A percentile compares a stretch with the other conserved stretches of the same genome.
These are phyloP conservation scores for Emmonsiellopsis sp. DNA, from an alignment of 2,329 filamentous ascomycete genomes.

Conservation along the genomic window DNA sequence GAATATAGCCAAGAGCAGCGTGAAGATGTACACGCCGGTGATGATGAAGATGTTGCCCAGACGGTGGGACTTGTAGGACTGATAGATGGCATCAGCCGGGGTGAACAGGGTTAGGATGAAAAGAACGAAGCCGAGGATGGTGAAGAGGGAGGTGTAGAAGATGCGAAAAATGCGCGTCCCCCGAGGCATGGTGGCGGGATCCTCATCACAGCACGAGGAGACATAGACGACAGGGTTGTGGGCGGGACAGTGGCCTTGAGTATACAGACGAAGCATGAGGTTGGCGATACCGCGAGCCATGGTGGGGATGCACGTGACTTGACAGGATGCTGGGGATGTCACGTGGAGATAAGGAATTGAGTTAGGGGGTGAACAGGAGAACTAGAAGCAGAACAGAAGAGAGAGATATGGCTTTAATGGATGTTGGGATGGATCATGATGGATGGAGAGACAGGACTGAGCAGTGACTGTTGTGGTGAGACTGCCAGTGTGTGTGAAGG, in stretches of 20 bases:
- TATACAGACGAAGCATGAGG: neutral
- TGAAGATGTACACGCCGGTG: conserved; percentile 63
- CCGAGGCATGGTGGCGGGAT: neutral
- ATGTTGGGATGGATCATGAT: too few species aligned
- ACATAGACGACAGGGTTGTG: neutral
- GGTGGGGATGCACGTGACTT: neutral
- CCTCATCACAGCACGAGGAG: neutral
- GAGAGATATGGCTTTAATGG: too few species aligned
- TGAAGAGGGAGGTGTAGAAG: conserved; percentile 72
- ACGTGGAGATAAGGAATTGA: too few species aligned
- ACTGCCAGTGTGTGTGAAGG: too few species aligned
- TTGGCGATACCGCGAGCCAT: neutral
- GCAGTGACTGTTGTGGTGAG: too few species aligned
- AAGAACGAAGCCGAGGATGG: conserved; percentile 63
- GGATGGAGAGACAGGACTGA: too few species aligned
- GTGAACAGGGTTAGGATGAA: conserved; percentile 67
- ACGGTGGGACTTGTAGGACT: conserved; percentile 57
- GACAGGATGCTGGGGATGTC: neutral
- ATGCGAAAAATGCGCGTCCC: conserved; percentile 54
- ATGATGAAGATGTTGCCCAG: conserved; percentile 78
- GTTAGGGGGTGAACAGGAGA: too few species aligned
- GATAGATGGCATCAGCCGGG: conserved; percentile 70
- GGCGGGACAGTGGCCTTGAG: neutral
- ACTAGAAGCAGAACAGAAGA: too few species aligned
- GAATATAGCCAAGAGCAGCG: conserved; percentile 58